Conservation (phyloP, 805 yeast genomes). For the Saturnispora zaruensis region DNA sequence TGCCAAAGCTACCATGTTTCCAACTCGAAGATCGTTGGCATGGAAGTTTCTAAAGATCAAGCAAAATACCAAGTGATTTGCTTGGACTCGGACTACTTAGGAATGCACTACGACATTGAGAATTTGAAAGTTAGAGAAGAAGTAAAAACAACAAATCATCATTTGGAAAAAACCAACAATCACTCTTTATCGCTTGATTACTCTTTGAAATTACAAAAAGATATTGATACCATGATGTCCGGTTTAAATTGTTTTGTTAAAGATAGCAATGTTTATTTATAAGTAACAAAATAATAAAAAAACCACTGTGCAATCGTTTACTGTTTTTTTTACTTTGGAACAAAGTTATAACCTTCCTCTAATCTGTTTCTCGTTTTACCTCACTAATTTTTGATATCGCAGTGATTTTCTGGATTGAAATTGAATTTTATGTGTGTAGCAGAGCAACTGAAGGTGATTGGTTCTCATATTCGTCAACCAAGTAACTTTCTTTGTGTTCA, state of each 20-base stretch:
- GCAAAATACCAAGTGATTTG: constrained; percentile 33
- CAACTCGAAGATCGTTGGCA: constrained; percentile 38
- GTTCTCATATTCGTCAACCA: constrained; percentile 39
- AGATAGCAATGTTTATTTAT: constrained; percentile 15
- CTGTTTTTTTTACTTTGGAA: too few relatives aligned
- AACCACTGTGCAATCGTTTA: too few relatives aligned
- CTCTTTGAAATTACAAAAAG: constrained; percentile 6
- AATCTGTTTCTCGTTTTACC: neutral
- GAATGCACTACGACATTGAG: constrained; percentile 34
- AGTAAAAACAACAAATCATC: neutral
- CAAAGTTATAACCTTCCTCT: too few relatives aligned
- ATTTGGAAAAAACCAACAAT: neutral
- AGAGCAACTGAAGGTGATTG: constrained; percentile 32
- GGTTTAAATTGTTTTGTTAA: constrained; percentile 15
- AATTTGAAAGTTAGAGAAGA: neutral
- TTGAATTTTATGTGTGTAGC: constrained; percentile 11
- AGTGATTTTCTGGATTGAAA: neutral
- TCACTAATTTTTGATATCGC: neutral
- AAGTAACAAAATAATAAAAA: neutral
- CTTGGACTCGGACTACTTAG: constrained; percentile 47
- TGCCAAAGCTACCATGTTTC: constrained; percentile 22
- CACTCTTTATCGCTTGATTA: neutral
- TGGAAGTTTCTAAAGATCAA: constrained; percentile 31
- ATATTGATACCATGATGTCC: constrained; percentile 11
- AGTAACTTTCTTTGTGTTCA: constrained; percentile 31